Evolutionary conservation across 352 stramenopile species (phyloP).

Genomic region (Phytopythium chamaehyphon): DNA sequence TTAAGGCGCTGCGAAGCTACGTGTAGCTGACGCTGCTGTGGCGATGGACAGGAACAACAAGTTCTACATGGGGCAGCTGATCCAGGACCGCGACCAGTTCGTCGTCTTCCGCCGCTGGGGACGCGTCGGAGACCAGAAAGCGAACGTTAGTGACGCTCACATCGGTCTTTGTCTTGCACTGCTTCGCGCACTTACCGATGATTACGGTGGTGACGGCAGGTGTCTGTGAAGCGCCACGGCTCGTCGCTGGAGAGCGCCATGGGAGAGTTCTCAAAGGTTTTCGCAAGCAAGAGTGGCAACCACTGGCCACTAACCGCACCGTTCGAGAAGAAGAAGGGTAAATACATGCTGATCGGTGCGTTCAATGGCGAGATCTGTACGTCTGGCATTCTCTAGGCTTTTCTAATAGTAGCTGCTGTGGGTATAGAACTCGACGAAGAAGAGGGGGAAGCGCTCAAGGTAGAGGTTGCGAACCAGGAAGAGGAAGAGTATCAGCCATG

Average conservation of each 20-base stretch:
- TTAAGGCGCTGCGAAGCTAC: neutral
- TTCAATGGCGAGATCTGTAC: too few relatives aligned
- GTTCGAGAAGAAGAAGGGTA: constrained; percentile 46
- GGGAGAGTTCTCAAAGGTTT: constrained; percentile 39
- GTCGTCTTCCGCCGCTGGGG: constrained; percentile 69
- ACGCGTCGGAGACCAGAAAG: constrained; percentile 50
- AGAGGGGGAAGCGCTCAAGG: neutral
- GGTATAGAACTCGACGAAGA: neutral
- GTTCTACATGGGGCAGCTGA: constrained; percentile 70
- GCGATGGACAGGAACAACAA: constrained; percentile 58
- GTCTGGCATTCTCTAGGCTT: too few relatives aligned
- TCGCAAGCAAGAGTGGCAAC: constrained; percentile 55
- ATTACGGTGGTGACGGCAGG: too few relatives aligned
- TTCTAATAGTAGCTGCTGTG: neutral
- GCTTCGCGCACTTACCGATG: too few relatives aligned
- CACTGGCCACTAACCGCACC: constrained; percentile 38
- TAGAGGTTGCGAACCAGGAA: neutral
- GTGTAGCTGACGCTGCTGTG: neutral
- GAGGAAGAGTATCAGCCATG: constrained; percentile 22
- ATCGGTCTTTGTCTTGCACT: neutral
- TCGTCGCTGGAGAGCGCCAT: constrained; percentile 17
- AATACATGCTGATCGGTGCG: constrained; percentile 52
- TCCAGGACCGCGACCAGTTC: constrained; percentile 32
- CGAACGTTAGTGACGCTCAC: too few relatives aligned
- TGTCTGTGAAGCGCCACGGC: neutral